Evolutionary conservation across 257 asterid species (phyloP).

Genomic region (Agastache rugosa): DNA sequence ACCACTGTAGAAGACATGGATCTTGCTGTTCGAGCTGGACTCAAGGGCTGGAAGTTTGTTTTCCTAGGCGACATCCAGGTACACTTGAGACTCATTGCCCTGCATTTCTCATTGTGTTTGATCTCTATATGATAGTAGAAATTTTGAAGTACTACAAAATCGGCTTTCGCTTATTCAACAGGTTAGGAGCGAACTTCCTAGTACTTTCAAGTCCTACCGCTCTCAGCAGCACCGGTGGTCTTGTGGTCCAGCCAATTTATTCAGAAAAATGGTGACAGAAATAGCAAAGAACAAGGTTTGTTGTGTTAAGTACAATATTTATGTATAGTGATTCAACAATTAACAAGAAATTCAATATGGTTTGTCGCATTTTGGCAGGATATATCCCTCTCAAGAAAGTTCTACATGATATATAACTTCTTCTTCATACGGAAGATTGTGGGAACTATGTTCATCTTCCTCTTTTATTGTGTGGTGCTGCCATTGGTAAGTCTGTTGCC

Average conservation of each 20-base stretch:
- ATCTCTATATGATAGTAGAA: neutral
- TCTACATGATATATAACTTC: slow-evolving; percentile 74
- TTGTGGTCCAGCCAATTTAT: slow-evolving; percentile 83
- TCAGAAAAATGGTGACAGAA: slow-evolving; percentile 62
- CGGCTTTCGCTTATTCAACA: slow-evolving; percentile 25
- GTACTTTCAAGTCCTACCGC: slow-evolving; percentile 69
- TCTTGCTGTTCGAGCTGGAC: slow-evolving; percentile 59
- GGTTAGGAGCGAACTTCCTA: slow-evolving; percentile 83
- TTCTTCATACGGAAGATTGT: slow-evolving; percentile 73
- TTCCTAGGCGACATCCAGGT: slow-evolving; percentile 49
- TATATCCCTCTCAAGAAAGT: slow-evolving; percentile 63
- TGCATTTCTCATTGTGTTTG: neutral
- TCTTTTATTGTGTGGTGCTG: slow-evolving; percentile 68
- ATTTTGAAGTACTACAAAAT: neutral
- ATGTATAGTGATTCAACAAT: neutral
- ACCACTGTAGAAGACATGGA: slow-evolving; percentile 65
- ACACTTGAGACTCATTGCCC: too few species aligned
- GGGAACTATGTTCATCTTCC: slow-evolving; percentile 69
- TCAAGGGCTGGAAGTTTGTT: slow-evolving; percentile 55
- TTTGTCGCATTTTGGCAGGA: slow-evolving; percentile 52
- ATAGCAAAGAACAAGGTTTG: slow-evolving; percentile 67
- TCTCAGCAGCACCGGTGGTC: slow-evolving; percentile 87
- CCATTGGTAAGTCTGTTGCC: slow-evolving; percentile 71
- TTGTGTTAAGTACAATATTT: neutral
- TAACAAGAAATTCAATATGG: neutral